These are phyloP conservation scores for Ammopiptanthus mongolicus DNA, from an alignment of 306 rosid species.

Conservation along the genomic window DNA sequence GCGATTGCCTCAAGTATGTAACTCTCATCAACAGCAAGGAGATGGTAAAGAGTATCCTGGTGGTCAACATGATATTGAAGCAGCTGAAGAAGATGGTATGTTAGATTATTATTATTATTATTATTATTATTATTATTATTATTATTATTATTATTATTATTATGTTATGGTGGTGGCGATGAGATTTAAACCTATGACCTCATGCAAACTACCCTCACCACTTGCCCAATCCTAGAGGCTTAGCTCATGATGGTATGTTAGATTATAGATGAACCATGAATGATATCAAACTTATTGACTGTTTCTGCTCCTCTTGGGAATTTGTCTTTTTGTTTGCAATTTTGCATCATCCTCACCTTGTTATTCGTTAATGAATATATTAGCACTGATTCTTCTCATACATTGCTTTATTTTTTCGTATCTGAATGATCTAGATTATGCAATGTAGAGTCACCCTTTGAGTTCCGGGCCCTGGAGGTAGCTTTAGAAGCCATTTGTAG, in stretches of 20 bases:
- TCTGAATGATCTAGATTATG: slow-evolving; percentile 39
- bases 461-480: slow-evolving; percentile 90
- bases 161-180: background rate
- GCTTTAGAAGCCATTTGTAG: slow-evolving; percentile 98
- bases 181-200: background rate
- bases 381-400: background rate
- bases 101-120: background rate
- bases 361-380: background rate
- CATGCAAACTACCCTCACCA: background rate
- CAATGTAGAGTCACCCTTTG: slow-evolving; percentile 87
- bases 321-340: slow-evolving; percentile 6
- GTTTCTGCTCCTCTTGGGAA: slow-evolving; percentile 3
- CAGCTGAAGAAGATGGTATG: slow-evolving; percentile 83
- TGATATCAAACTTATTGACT: background rate
- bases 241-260: slow-evolving; percentile 56
- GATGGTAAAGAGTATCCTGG: slow-evolving; percentile 43
- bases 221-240: background rate
- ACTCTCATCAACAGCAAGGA: slow-evolving; percentile 15
- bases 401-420: background rate
- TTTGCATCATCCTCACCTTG: background rate
- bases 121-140: no score
- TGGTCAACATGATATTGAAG: slow-evolving; percentile 53
- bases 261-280: background rate
- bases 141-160: no score
- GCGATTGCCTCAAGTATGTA: slow-evolving; percentile 55